Base-by-base conservation (phyloP, 352 stramenopile genomes). In the Paralagenidium karlingii region DNA sequence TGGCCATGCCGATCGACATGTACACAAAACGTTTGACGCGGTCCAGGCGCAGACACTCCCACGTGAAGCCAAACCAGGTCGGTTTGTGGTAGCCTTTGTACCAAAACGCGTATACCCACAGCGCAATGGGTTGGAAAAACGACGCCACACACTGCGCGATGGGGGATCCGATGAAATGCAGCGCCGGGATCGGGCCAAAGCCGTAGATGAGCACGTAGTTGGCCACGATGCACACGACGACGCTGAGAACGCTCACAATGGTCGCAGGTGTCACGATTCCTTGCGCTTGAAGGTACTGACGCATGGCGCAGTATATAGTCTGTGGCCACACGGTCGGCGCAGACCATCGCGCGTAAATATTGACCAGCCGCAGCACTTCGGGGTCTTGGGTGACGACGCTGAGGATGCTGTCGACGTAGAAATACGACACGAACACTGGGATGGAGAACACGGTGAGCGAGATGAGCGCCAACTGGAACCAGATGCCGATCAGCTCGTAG, bases 141-240 rank as follows among this genome's bases (percentile, higher is more conserved):
- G 70, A 82, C 6, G 77, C 63, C 20, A 87, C 53, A 15, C 50
- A 68, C 46, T 82, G 63, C 22, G 77, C 70, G 34, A 90, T 66
- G 1, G 77, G 73, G 12, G 77, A 84, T 13, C 77, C 77, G 34
- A 83, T 63, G 38, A 87, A 90, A n/a, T n/a, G n/a, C n/a, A n/a
- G n/a, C n/a, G n/a, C n/a, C n/a, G n/a, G n/a, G n/a, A n/a, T n/a
- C n/a, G n/a, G n/a, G 20, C 63, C 55, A 25, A 90, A 41, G 3
- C 62, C 68, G 47, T 86, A 87, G 49, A 90, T 90, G 41, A 86
- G 68, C 1, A 76, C 40, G 38, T 84, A 85, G 61, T 90, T 90
- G 44, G 63, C 65, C 29, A 55, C 43, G n/a, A 87, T 32, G 16
- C 66, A 79, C 13, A 87, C 77, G 32, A 45, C 66, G 16, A 90